Evolutionary conservation across 495 filamentous ascomycete species (phyloP), one percentile per base, ranked within the genome.

Genomic region (Delitschia confertaspora): DNA sequence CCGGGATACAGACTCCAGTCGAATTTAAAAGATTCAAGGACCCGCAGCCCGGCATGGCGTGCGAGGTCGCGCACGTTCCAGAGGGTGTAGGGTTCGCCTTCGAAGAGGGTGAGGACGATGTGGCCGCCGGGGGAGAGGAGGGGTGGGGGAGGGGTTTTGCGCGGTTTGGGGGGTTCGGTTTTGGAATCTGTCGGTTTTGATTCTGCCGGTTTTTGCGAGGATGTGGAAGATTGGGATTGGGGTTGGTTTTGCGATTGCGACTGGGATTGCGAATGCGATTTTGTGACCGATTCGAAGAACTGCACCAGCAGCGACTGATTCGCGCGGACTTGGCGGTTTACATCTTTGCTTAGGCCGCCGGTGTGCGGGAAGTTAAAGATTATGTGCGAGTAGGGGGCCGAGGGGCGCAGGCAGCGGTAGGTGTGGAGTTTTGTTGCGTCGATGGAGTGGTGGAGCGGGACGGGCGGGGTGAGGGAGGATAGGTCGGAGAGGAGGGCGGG

Each of bases 351-450:
- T 49, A 87, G 76, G 6, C 91, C 91, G 38, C 91, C 91, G 2
- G 93, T 81, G 64, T 98, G 91, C 33, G 91, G 91, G 64, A 98
- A 98, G 68, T 95, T 93, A 72, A 95, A 98, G 34, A 86, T 73
- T 36, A 95, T 78, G 25, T 74, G 66, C 59, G 93, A 82, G 68
- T 80, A 89, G 2, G 58, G 60, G 16, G 4, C 24, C 5, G 13
- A 4, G 17, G 7, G 20, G n/a, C 32, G 26, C 5, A 57, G 33
- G 24, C n/a, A 7, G 26, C 55, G 42, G 35, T 49, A 35, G 2
- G 33, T 23, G 4, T 6, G 3, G 3, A 58, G 43, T 27, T 35
- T 45, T 14, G 38, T 42, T 2, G 56, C 52, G 35, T 51, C 46
- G 31, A 58, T 47, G 36, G 1, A 14, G 46, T 58, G 39, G 47